Percentiles rank a stretch among this genome's conserved stretches.
phyloP scores from a whole-genome alignment of 2,329 filamentous ascomycete species.

The Penicillium janthinellum region DNA sequence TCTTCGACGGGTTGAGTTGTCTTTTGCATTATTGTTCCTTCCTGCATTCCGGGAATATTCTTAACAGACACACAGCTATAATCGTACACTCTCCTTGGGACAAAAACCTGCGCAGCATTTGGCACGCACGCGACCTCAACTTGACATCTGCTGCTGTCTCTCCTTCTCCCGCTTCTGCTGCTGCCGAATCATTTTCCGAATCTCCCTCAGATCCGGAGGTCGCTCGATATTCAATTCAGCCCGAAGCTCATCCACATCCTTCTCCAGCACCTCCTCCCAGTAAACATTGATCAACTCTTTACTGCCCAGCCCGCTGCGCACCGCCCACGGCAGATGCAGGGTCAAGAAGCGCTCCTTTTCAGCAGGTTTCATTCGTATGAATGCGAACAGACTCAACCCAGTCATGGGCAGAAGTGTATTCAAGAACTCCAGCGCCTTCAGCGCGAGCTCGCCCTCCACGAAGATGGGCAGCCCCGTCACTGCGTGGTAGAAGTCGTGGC shows the following conservation, averaged over 20 bases:
- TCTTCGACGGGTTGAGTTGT: neutral
- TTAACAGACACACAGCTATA: constrained; percentile 6
- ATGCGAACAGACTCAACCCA: constrained; percentile 76
- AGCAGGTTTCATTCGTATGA: constrained; percentile 62
- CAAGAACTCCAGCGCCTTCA: constrained; percentile 96
- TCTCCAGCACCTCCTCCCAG: constrained; percentile 93
- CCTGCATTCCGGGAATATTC: constrained; percentile 12
- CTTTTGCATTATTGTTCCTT: neutral
- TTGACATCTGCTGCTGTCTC: constrained; percentile 31
- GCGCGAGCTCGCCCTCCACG: constrained; percentile 93
- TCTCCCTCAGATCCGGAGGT: constrained; percentile 80
- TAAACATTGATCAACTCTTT: constrained; percentile 93
- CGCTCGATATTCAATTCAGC: constrained; percentile 77
- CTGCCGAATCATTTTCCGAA: constrained; percentile 69
- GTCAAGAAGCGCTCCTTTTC: constrained; percentile 67
- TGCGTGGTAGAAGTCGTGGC: constrained; percentile 97
- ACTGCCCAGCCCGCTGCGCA: constrained; percentile 74
- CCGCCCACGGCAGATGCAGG: constrained; percentile 79
- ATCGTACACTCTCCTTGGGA: constrained; percentile 19
- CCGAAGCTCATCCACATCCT: constrained; percentile 76
- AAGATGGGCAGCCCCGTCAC: constrained; percentile 87
- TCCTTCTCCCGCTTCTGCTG: constrained; percentile 68
- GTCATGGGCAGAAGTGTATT: constrained; percentile 97
- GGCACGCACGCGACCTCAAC: constrained; percentile 4
- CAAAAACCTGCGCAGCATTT: too few species aligned